phyloP scores from a whole-genome alignment of 768 basidiomycete species.

The Amylocystis lapponica region DNA sequence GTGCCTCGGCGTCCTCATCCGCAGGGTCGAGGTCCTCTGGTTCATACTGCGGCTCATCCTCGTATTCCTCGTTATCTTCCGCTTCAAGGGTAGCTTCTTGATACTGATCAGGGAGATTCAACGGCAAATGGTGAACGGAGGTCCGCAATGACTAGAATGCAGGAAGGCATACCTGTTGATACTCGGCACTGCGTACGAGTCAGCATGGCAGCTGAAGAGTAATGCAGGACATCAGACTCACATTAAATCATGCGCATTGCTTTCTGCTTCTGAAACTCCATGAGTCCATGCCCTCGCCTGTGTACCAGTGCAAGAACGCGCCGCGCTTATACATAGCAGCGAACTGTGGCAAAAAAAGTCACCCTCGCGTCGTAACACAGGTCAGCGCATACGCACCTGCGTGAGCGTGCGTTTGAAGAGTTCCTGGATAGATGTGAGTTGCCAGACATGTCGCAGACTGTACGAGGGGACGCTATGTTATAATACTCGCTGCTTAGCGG shows the following conservation, averaged over 20 bases:
- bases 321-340: conserved; percentile 74
- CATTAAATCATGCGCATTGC: conserved; percentile 77
- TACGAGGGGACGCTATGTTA: conserved; percentile 5
- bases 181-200: conserved; percentile 60
- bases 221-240: conserved; percentile 33
- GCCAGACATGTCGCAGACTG: conserved; percentile 66
- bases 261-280: conserved; percentile 89
- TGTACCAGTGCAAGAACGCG: conserved; percentile 91
- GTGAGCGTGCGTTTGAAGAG: conserved; percentile 70
- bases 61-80: conserved; percentile 20
- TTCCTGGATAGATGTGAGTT: conserved; percentile 87
- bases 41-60: too few species aligned
- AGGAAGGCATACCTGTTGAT: conserved; percentile 60
- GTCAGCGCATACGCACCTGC: conserved; percentile 38
- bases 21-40: conserved; percentile 7
- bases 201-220: conserved; percentile 4
- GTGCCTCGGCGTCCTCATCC: background rate
- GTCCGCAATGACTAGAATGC: background rate
- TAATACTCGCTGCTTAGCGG: background rate
- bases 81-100: conserved; percentile 48
- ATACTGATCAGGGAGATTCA: conserved; percentile 39
- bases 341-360: conserved; percentile 43
- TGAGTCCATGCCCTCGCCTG: conserved; percentile 85
- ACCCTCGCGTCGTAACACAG: background rate
- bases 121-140: too few species aligned